Evolutionary conservation across 306 rosid species (phyloP).

Genomic region (Ceratonia siliqua): DNA sequence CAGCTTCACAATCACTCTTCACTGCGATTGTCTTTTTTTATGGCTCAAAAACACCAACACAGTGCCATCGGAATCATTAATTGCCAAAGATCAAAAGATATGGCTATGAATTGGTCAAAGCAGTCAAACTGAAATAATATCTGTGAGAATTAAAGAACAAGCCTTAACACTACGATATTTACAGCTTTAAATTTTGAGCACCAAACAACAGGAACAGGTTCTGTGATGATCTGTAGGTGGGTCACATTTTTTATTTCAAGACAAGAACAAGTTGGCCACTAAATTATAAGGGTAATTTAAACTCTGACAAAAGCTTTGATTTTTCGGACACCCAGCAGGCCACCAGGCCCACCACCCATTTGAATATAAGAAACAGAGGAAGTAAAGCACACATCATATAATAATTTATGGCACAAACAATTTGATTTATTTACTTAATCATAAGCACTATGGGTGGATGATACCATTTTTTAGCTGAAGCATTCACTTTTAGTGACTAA

Average conservation of each 20-base stretch:
- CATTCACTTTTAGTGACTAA: not conserved
- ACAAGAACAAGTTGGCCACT: slow-evolving; percentile 22
- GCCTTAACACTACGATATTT: not conserved
- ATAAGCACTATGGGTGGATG: not conserved
- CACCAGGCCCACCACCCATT: not conserved
- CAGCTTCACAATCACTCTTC: slow-evolving; percentile 9
- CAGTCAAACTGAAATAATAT: slow-evolving; percentile 8
- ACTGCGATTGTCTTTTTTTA: not conserved
- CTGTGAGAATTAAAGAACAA: not conserved
- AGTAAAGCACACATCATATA: not conserved
- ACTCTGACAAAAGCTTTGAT: not conserved
- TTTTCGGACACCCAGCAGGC: too few species aligned
- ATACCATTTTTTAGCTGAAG: slow-evolving; percentile 12
- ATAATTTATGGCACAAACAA: not conserved
- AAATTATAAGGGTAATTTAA: not conserved
- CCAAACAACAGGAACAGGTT: slow-evolving; percentile 4
- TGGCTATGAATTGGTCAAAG: slow-evolving; percentile 30
- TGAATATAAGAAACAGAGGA: not conserved
- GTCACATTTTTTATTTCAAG: not conserved
- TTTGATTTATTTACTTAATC: not conserved
- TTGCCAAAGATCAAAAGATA: slow-evolving; percentile 29
- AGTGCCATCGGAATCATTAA: slow-evolving; percentile 13
- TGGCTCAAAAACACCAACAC: slow-evolving; percentile 27
- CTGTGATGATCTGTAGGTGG: slow-evolving; percentile 19
- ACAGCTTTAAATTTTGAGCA: slow-evolving; percentile 9